Percentiles rank a stretch among this genome's conserved stretches.
phyloP scores from a whole-genome alignment of 345 rosid genomes.

The Melastoma malabathricum region DNA sequence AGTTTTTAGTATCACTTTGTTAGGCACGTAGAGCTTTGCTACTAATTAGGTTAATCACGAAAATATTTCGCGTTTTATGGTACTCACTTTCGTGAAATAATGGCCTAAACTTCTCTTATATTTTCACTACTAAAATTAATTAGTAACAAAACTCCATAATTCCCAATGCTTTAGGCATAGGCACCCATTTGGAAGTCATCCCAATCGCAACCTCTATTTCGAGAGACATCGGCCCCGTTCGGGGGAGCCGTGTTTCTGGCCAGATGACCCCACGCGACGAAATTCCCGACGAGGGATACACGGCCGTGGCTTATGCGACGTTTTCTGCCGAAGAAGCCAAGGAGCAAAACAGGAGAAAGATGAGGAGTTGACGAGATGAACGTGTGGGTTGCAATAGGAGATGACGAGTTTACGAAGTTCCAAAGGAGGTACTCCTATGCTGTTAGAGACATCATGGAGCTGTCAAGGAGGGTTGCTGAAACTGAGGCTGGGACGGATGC shows the following conservation, averaged over 20 bases:
- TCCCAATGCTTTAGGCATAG: no score
- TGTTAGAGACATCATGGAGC: conserved; percentile 11
- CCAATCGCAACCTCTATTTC: neutral
- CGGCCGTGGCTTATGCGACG: conserved; percentile 32
- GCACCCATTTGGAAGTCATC: no score
- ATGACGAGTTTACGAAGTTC: no score
- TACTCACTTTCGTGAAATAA: no score
- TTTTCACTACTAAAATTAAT: no score
- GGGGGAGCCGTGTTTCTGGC: conserved; percentile 17
- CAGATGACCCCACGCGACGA: conserved; percentile 18
- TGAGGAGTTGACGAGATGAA: neutral
- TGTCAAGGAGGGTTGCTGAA: conserved; percentile 9
- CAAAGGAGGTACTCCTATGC: neutral
- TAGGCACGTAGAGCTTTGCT: no score
- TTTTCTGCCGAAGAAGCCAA: conserved; percentile 28
- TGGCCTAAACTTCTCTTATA: no score
- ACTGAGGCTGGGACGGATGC: conserved; percentile 32
- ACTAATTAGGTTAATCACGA: no score
- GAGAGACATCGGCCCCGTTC: conserved; percentile 27
- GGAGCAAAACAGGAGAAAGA: conserved; percentile 13
- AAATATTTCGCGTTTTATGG: no score
- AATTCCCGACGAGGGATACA: conserved; percentile 19
- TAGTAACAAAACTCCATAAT: no score
- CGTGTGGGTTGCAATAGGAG: no score
- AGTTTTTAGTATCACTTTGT: no score